phyloP scores from a whole-genome alignment of 306 rosid species.

The Dicorynia guianensis region DNA sequence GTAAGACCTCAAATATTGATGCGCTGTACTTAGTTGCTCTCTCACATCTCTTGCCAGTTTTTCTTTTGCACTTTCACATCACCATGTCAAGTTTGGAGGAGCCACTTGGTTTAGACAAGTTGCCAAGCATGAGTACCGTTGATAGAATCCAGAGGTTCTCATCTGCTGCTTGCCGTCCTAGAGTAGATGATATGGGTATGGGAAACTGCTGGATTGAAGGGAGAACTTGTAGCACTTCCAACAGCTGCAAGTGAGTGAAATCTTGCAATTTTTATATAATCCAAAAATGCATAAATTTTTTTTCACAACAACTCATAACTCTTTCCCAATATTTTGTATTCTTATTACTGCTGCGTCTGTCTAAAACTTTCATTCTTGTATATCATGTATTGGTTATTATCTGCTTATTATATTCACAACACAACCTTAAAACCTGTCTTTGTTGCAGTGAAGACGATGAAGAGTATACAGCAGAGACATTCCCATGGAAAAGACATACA shows the following conservation, averaged over 20 bases:
- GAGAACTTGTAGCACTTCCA: conserved; percentile 69
- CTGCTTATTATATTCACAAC: conserved; percentile 5
- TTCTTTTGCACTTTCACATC: conserved; percentile 40
- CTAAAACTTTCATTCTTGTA: too few species aligned
- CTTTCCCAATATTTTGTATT: conserved; percentile 1
- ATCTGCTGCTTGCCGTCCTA: conserved; percentile 71
- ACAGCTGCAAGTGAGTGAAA: conserved; percentile 55
- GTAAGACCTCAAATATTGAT: not conserved
- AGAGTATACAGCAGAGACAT: conserved; percentile 50
- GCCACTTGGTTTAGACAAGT: conserved; percentile 71
- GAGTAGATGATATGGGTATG: conserved; percentile 58
- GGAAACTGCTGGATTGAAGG: conserved; percentile 76
- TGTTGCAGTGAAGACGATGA: conserved; percentile 60
- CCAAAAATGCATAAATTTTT: not conserved
- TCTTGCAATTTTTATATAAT: not conserved
- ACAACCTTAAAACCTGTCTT: conserved; percentile 20
- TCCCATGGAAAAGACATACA: conserved; percentile 67
- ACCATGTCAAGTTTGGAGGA: conserved; percentile 81
- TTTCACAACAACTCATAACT: not conserved
- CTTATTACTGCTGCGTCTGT: not conserved
- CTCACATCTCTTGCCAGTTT: conserved; percentile 30
- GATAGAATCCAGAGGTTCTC: conserved; percentile 70
- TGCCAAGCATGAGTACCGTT: conserved; percentile 75
- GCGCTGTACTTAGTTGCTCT: conserved; percentile 17
- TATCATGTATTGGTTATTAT: not conserved